Evolutionary conservation across 345 rosid species (phyloP), one percentile per base, ranked within the genome.

Genomic region (Pugionium dolabratum): DNA sequence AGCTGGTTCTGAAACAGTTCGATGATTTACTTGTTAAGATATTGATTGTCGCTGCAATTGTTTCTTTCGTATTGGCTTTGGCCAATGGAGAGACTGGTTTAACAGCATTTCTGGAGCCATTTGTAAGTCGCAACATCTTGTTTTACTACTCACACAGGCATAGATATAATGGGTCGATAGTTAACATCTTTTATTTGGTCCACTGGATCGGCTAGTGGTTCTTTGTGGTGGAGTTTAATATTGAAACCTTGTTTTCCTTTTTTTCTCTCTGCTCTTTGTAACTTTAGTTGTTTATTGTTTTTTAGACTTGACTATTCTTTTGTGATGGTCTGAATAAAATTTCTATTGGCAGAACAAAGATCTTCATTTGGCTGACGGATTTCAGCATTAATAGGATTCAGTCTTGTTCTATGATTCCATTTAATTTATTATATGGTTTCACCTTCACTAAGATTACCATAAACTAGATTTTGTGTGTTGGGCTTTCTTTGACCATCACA

Each of bases 1-100:
- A 85, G 79, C 75, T 94, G 79, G 95, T 94, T 74, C 77, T 94
- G 78, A 94, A 90, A 79, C 99, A 94, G 75, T 91, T 94, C 45
- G 93, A 90, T 85, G 99, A 94, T 79, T 84, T 94, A 80, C 97
- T 94, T 69, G 99, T 94, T 62, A 90, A 90, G 86, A 94, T 94
- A 78, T 81, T 94, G 80, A 90, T 94, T 48, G 96, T 87, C 75
- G 96, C 97, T 54, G 99, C 99, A 4, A 41, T 83, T 65, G 85
- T 91, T 61, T 90, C 97, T 59, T 87, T 94, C 45, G 50, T 84
- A 66, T 81, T 94, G 91, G 96, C 97, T 72, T 75, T 90, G 87
- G 76, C 90, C 55, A 82, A 94, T 70, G 99, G 99, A 62, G 99
- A 94, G 82, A 88, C 99, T 62, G 99, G 97, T 59, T 81, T 94